Base-by-base conservation (phyloP, 805 yeast species). In the Pichia exigua region DNA sequence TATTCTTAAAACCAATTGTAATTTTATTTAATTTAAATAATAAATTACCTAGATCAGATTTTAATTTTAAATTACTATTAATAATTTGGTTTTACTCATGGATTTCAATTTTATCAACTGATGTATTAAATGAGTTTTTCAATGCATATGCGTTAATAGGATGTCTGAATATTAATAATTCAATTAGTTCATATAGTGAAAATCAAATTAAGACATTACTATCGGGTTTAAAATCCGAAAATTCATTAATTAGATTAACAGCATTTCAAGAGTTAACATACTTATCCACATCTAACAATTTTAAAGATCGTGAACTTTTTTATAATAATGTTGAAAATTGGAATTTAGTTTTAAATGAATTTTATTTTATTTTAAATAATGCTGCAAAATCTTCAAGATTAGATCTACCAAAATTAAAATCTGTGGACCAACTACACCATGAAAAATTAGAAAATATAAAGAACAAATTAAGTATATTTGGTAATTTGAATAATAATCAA, bases 221-320 rank as follows among this genome's bases (percentile, higher is more conserved):
- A 13, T 73, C 82, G 3, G 92, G 92, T 0, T 71, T 86, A 54
- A 74, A 75, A 47, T 63, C 66, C 30, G 73, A 72, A 47, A 57
- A 66, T 44, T 72, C 70, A 12, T 71, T 79, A 50, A 77, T 78
- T 1, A 76, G 81, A 53, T 62, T 81, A 53, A 81, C 89, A 1
- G 90, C 92, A 2, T 85, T 80, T 67, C 92, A 86, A 66, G 94
- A 86, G 61, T 69, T 85, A 49, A 85, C 87, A 0, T 82, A 77
- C 59, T 70, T 85, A 45, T 70, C 90, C 9, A 76, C 81, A 1
- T 67, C 79, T 3, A 62, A 71, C 1, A 75, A 76, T 54, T 56
- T 66, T 3, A 73, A 76, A 47, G 68, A 77, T 48, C 73, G 91
- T 62, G 57, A 64, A 28, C 71, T 80, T 4, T 76, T 85, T 27